Conservation (phyloP, 2,329 filamentous ascomycete species). For the Penicillium vulpinum region DNA sequence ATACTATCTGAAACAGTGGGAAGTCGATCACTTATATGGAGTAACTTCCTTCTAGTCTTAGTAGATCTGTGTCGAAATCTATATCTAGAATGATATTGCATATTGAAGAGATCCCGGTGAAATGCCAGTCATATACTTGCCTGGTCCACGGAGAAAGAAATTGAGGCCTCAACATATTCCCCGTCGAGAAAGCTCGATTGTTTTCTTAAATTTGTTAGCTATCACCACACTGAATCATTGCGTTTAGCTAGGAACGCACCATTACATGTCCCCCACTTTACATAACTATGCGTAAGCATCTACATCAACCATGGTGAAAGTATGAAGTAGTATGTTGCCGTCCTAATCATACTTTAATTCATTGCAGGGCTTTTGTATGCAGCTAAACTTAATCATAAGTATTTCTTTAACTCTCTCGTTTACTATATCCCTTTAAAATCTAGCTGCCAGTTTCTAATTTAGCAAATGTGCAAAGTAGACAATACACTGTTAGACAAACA, state of each 20-base stretch:
- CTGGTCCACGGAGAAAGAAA: not conserved
- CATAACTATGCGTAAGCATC: no score
- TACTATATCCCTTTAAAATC: not conserved
- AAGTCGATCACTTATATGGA: not conserved
- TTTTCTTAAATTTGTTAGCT: no score
- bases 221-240: not conserved
- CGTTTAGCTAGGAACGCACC: no score
- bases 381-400: not conserved
- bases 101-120: not conserved
- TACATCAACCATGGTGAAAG: not conserved
- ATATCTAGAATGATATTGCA: not conserved
- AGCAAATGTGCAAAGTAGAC: not conserved
- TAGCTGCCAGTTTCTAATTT: not conserved
- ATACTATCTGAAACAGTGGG: not conserved
- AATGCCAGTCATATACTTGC: not conserved
- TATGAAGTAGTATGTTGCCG: not conserved
- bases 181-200: not conserved
- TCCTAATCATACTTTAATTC: not conserved
- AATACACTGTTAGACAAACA: not conserved
- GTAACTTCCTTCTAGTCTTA: not conserved
- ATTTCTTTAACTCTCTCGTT: not conserved
- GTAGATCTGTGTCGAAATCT: not conserved
- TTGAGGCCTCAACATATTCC: not conserved
- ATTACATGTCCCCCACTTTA: not conserved
- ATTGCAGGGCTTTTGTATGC: not conserved